Conservation (phyloP, 805 yeast genomes). For the Debaryomyces maramus region DNA sequence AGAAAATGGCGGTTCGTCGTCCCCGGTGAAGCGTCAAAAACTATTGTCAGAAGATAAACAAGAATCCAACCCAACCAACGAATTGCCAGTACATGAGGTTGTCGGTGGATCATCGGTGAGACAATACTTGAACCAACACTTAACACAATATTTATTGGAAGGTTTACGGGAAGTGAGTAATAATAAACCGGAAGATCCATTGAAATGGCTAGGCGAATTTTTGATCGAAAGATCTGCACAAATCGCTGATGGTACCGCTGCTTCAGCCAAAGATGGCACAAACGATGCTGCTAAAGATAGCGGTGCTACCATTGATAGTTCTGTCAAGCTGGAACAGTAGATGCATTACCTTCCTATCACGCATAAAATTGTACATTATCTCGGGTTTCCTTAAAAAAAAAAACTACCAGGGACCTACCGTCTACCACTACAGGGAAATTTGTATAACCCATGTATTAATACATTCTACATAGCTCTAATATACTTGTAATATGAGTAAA, state of each 20-base stretch:
- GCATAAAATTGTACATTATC: no score
- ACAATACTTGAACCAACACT: slow-evolving; percentile 61
- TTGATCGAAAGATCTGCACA: slow-evolving; percentile 32
- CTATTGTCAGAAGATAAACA: slow-evolving; percentile 8
- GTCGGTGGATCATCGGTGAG: slow-evolving; percentile 75
- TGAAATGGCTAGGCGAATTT: slow-evolving; percentile 53
- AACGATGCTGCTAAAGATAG: no score
- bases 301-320: no score
- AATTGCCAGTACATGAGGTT: slow-evolving; percentile 44
- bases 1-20: slow-evolving; percentile 1
- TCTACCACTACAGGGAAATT: no score
- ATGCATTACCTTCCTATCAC: no score
- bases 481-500: no score
- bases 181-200: slow-evolving; percentile 55
- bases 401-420: no score
- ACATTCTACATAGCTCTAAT: no score
- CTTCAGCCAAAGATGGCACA: no score
- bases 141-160: slow-evolving; percentile 61
- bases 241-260: background rate
- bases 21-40: slow-evolving; percentile 4
- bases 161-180: slow-evolving; percentile 60
- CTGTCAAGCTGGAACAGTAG: no score
- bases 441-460: no score
- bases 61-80: background rate
- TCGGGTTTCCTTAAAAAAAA: no score